Evolutionary conservation across 345 rosid species (phyloP).

Genomic region (Pistacia integerrima): DNA sequence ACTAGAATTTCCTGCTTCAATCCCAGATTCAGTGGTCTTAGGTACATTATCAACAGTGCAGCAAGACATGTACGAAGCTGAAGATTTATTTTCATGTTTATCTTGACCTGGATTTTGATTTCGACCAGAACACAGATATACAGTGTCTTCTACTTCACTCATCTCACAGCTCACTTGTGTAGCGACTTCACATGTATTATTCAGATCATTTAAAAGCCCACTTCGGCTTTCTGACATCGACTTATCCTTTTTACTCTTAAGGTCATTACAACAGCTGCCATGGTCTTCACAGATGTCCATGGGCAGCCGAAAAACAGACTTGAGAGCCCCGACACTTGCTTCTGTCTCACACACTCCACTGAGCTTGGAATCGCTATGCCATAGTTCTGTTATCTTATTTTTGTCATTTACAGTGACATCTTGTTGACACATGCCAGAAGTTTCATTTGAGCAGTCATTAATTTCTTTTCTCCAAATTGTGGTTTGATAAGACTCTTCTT

Average conservation of each 20-base stretch:
- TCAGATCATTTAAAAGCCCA: slow-evolving; percentile 2
- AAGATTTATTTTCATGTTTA: slow-evolving; percentile 18
- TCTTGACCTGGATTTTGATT: slow-evolving; percentile 27
- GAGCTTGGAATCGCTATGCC: neutral
- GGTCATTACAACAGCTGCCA: slow-evolving; percentile 21
- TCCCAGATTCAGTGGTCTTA: slow-evolving; percentile 25
- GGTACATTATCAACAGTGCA: slow-evolving; percentile 39
- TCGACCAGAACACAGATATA: slow-evolving; percentile 17
- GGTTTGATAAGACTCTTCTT: slow-evolving; percentile 18
- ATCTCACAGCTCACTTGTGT: slow-evolving; percentile 22
- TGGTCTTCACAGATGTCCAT: slow-evolving; percentile 14
- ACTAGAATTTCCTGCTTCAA: slow-evolving; percentile 6
- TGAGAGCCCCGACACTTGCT: slow-evolving; percentile 10
- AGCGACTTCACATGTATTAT: neutral
- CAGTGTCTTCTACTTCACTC: slow-evolving; percentile 27
- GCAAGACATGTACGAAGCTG: slow-evolving; percentile 36
- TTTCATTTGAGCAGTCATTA: slow-evolving; percentile 9
- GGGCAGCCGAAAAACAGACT: slow-evolving; percentile 15
- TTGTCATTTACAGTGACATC: slow-evolving; percentile 7
- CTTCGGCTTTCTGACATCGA: slow-evolving; percentile 14
- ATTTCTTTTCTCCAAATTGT: slow-evolving; percentile 10
- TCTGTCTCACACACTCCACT: neutral
- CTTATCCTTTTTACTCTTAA: slow-evolving; percentile 21
- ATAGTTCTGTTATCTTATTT: slow-evolving; percentile 7
- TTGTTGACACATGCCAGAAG: slow-evolving; percentile 17